These are phyloP conservation scores for Musa beccarii DNA, from an alignment of 176 grass and related monocot genomes.

Conservation along the genomic window DNA sequence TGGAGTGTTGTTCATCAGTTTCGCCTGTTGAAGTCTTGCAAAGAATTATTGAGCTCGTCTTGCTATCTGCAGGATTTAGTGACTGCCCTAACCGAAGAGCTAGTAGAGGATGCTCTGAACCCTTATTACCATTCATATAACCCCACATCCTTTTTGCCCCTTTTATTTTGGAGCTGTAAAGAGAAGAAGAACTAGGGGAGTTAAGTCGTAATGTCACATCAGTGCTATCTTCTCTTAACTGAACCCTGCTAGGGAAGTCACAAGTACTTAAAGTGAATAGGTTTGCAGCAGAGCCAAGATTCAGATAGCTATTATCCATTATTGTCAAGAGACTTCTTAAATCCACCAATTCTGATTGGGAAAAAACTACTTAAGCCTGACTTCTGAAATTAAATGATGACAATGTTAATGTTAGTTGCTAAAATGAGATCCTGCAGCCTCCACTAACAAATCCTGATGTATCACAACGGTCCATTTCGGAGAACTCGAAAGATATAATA, in stretches of 20 bases:
- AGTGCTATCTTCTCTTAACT: slow-evolving; percentile 10
- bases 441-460: slow-evolving; percentile 54
- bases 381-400: slow-evolving; percentile 4
- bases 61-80: slow-evolving; percentile 26
- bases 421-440: slow-evolving; percentile 15
- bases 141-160: slow-evolving; percentile 31
- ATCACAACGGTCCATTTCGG: slow-evolving; percentile 41
- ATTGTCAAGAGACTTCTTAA: slow-evolving; percentile 17
- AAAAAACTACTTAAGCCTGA: slow-evolving; percentile 21
- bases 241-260: neutral
- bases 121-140: slow-evolving; percentile 31
- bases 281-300: slow-evolving; percentile 30
- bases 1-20: slow-evolving; percentile 46
- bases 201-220: slow-evolving; percentile 26
- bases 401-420: slow-evolving; percentile 11
- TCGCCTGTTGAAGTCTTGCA: slow-evolving; percentile 47
- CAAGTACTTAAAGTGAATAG: slow-evolving; percentile 17
- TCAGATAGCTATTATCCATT: slow-evolving; percentile 44
- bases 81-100: slow-evolving; percentile 48
- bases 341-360: slow-evolving; percentile 38
- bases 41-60: slow-evolving; percentile 42
- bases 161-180: slow-evolving; percentile 29
- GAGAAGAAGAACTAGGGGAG: slow-evolving; percentile 20
- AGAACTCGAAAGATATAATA: slow-evolving; percentile 18
- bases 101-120: slow-evolving; percentile 30